Conservation (phyloP, 257 asterid genomes). For the Salvia rosmarinus region DNA sequence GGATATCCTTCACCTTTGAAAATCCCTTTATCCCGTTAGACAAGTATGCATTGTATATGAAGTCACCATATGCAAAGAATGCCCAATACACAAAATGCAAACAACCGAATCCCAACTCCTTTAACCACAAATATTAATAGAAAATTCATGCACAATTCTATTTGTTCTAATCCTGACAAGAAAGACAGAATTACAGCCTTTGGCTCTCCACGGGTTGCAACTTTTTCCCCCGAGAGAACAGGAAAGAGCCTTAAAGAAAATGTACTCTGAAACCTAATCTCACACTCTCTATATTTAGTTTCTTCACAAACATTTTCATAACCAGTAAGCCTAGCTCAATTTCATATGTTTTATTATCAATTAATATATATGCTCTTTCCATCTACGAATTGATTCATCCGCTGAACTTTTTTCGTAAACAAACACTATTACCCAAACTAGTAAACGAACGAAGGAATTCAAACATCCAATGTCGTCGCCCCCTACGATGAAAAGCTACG, state of each 20-base stretch:
- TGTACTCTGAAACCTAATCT: neutral
- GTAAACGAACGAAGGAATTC: conserved; percentile 16
- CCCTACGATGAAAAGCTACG: conserved; percentile 5
- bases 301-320: neutral
- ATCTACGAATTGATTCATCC: neutral
- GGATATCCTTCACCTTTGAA: conserved; percentile 1
- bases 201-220: neutral
- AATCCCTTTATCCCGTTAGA: neutral
- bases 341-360: neutral
- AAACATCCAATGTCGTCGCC: conserved; percentile 16
- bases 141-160: neutral
- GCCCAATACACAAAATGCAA: conserved; percentile 10
- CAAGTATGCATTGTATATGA: neutral
- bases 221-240: neutral
- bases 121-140: neutral
- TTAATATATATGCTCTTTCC: neutral
- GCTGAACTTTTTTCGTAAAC: neutral
- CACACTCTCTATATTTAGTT: neutral
- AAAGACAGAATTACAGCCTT: neutral
- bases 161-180: conserved; percentile 10
- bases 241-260: neutral
- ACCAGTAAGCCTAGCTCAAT: neutral
- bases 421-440: neutral
- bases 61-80: neutral
- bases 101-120: conserved; percentile 8